Conservation (phyloP, 2,329 filamentous ascomycete species). For the Rhinocladiella similis region DNA sequence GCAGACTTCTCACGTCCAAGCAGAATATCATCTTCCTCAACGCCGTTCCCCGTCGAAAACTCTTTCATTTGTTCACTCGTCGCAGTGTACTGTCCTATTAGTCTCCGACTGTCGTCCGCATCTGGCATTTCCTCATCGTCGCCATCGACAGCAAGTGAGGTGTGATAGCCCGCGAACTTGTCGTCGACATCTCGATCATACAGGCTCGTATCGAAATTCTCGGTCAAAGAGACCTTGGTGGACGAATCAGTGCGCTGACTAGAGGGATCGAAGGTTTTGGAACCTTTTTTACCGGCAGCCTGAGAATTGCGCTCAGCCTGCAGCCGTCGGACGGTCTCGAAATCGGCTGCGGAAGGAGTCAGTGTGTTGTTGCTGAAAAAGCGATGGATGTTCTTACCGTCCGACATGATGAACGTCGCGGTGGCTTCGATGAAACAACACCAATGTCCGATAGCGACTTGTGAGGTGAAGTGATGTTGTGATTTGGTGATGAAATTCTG, state of each 20-base stretch:
- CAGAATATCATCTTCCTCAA: constrained; percentile 89
- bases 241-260: constrained; percentile 80
- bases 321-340: constrained; percentile 81
- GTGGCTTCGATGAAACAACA: constrained; percentile 5
- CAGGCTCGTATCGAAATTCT: constrained; percentile 79
- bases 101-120: constrained; percentile 66
- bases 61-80: constrained; percentile 91
- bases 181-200: constrained; percentile 73
- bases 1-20: constrained; percentile 84
- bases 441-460: not conserved
- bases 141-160: constrained; percentile 77
- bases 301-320: constrained; percentile 90
- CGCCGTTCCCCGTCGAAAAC: constrained; percentile 79
- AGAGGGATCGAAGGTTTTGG: constrained; percentile 73
- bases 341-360: constrained; percentile 98
- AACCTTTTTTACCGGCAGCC: constrained; percentile 75
- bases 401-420: constrained; percentile 19
- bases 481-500: not conserved
- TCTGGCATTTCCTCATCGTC: constrained; percentile 78
- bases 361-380: not conserved
- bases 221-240: constrained; percentile 88
- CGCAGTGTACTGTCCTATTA: constrained; percentile 95
- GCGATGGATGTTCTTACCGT: constrained; percentile 12
- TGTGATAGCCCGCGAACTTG: constrained; percentile 87
- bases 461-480: not conserved